Evolutionary conservation across 352 stramenopile species (phyloP), one percentile per base, ranked within the genome.

Genomic region (Globisporangium irregulare): DNA sequence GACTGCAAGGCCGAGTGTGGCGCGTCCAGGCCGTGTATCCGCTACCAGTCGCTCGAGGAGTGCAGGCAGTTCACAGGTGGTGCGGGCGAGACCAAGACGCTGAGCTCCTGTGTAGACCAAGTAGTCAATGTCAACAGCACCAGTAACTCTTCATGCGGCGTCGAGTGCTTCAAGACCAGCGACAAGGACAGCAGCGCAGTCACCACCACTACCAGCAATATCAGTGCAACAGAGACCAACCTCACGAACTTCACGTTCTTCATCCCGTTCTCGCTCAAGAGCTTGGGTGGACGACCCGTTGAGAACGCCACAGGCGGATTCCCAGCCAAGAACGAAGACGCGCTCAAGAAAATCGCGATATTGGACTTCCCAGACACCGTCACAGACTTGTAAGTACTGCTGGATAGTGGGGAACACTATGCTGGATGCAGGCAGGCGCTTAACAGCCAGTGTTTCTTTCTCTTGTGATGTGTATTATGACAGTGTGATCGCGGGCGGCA

Each of bases 301-400:
- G 64, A 60, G 34, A 70, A 65, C n/a, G 65, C 59, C 9, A 70
- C 57, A 3, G 14, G 24, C 14, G 65, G 57, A 27, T 59, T 57
- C 25, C 65, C 50, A 36, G 41, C 58, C 22, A 70, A 70, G 59
- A 70, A 70, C 48, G 65, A 70, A 29, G 65, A 70, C 27, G 58
- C 36, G 36, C 46, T 70, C 12, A n/a, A 65, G 50, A 36, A 54
- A 14, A 59, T 70, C 25, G 65, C 56, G 10, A 34, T 60, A 12
- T 38, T 70, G 24, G 38, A 66, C 58, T 20, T 70, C 24, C 65
- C 65, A 1, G 25, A 62, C 32, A 48, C 51, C 3, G 24, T 54
- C 3, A 70, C 65, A 2, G 25, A 34, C 14, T 36, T 70, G 65
- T 66, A 48, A 18, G 64, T 59, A n/a, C 50, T 59, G 8, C 48